Base-by-base conservation (phyloP, 2,329 filamentous ascomycete genomes). In the Teratosphaeria pseudoeucalypti region DNA sequence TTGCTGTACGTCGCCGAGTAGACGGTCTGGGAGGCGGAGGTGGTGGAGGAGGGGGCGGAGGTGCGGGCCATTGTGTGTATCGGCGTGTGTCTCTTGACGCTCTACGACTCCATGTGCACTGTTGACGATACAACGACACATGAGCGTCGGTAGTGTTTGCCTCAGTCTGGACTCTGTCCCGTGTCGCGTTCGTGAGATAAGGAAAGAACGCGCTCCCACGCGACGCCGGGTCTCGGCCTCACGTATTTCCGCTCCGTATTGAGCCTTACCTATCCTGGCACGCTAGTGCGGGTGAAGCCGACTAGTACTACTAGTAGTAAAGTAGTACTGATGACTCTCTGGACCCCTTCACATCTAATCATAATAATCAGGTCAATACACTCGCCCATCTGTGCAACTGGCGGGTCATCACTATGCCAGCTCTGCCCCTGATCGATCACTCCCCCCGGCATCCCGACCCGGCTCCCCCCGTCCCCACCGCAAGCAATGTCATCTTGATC, bases 401-500 rank as follows among this genome's bases (percentile, higher is more conserved):
- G 16, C 19, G 16, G 6, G 19, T 49, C 43, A 6, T 26, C 12
- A 37, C 4, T 3, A 54, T 54, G 53, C 53, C 53, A 11, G 53
- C 53, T 19, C 53, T 37, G 7, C 26, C 32, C 27, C 5, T 54
- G 27, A 54, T 54, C 63, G 92, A 96, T 73, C 86, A 96, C 75
- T 96, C 92, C 61, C 91, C 92, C 69, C 86, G 88, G 72, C 86
- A 96, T 74, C 89, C 90, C 61, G 82, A 87, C 64, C 86, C 88
- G 57, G 86, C 86, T 34, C 79, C 85, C 57, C 85, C 86, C 39
- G 80, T 96, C 57, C 74, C 87, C 27, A 91, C 86, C 56, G 94
- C 94, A 29, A 89, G 88, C 60, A 97, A 97, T 75, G 82, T 99
- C 60, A 83, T 99, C 63, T 82, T 99, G 64, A 96, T 99, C 70